Base-by-base conservation (phyloP, 2,329 filamentous ascomycete species). In the Aureobasidium leucospermi region DNA sequence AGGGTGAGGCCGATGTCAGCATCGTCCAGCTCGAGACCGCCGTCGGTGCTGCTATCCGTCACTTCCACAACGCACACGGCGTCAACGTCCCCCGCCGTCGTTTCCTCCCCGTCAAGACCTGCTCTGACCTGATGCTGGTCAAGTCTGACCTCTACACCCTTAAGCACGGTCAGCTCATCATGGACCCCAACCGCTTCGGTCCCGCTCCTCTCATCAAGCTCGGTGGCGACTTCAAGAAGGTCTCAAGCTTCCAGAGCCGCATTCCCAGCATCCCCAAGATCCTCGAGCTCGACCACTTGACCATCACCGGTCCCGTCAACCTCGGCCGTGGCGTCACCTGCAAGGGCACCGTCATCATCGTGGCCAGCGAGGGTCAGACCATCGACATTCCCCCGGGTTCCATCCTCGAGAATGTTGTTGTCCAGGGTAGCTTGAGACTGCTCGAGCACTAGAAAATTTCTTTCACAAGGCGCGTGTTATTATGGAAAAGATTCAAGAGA, bases 61-160 rank as follows among this genome's bases (percentile, higher is more conserved):
- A 99, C 81, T 99, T 99, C 84, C 87, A 89, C 78, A 96, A 96
- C 77, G 94, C 92, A 41, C 94, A 99, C 78, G 94, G 94, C 80
- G 93, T 99, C 80, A 99, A 99, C 76, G 94, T 99, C 59, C 94
- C 94, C 65, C 90, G 94, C 75, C 87, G 91, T 70, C 92, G 94
- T 68, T 99, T 99, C 89, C 84, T 99, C 81, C 94, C 94, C 63
- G 94, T 99, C 81, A 99, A 99, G 89, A 99, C 94, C 23, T 99
- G 93, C 85, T 99, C 94, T 58, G 94, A 99, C 74, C 83, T 99
- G 66, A 95, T 99, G 91, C 88, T 99, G 63, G 94, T 99, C 84
- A 99, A 99, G 85, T 97, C 94, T 29, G 94, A 99, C 73, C 85
- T 99, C 63, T 99, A 99, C 85, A 96, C 91, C 9, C 85, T 99